These are phyloP conservation scores for Carex littledalei DNA, from an alignment of 176 grass and related monocot genomes.

Conservation along the genomic window DNA sequence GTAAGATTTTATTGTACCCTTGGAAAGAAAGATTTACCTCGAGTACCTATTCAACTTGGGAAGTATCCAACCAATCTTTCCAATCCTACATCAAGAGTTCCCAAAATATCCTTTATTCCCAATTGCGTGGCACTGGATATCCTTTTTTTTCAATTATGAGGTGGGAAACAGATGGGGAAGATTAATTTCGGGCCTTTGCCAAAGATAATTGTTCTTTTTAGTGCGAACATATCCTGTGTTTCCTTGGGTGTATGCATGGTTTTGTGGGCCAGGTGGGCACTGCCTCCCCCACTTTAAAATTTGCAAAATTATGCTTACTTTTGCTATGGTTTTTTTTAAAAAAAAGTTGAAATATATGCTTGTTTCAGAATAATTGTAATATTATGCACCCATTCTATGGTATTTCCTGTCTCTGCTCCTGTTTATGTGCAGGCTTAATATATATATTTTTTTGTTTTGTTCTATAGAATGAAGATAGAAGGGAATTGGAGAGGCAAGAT, in stretches of 20 bases:
- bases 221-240: not conserved
- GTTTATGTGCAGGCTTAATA: not conserved
- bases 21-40: not conserved
- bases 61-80: not conserved
- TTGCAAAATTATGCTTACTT: not conserved
- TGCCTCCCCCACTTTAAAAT: not conserved
- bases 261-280: not conserved
- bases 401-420: not conserved
- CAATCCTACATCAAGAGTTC: not conserved
- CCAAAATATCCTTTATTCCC: not conserved
- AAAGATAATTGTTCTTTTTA: not conserved
- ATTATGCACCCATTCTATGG: not conserved
- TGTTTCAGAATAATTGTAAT: not conserved
- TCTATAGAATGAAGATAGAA: conserved; percentile 45
- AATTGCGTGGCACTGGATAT: not conserved
- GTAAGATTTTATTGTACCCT: not conserved
- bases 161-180: not conserved
- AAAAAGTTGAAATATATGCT: not conserved
- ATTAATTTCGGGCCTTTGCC: not conserved
- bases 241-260: not conserved
- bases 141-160: not conserved
- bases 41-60: not conserved
- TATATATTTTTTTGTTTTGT: conserved; percentile 5
- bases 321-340: not conserved
- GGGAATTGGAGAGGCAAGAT: conserved; percentile 85